Conservation (phyloP, 139 green algal genomes). For the Picochlorum sp. region DNA sequence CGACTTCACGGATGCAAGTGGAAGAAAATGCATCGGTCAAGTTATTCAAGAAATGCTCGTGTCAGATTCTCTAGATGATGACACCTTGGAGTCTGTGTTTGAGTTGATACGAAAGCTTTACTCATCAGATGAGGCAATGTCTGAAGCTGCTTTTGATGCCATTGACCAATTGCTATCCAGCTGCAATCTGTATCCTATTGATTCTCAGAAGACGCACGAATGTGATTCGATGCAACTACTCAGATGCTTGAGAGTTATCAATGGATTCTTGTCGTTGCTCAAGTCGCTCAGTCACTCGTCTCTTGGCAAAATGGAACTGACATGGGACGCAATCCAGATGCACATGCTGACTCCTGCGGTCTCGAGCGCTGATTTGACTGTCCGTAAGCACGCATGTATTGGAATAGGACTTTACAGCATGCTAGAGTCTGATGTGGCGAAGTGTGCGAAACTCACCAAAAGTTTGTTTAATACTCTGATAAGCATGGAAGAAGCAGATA, state of each 20-base stretch:
- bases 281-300: neutral
- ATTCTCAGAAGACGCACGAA: neutral
- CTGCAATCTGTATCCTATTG: neutral
- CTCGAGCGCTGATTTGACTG: too few relatives aligned
- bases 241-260: neutral
- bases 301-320: neutral
- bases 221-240: neutral
- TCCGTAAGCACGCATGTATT: too few relatives aligned
- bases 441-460: neutral
- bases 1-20: constrained; percentile 34
- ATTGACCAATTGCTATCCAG: neutral
- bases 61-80: neutral
- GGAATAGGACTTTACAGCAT: too few relatives aligned
- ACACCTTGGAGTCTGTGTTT: constrained; percentile 13
- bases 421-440: too few relatives aligned
- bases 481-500: neutral
- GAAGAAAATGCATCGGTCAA: constrained; percentile 6
- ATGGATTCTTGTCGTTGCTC: neutral
- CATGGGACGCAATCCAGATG: constrained; percentile 7
- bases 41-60: constrained; percentile 13
- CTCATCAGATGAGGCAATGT: constrained; percentile 19
- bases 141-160: constrained; percentile 11
- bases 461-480: constrained; percentile 5
- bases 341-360: constrained; percentile 12
- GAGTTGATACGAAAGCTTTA: constrained; percentile 28